These are phyloP conservation scores for Aureobasidium sp. DNA, from an alignment of 2,329 filamentous ascomycete species.

Conservation along the genomic window DNA sequence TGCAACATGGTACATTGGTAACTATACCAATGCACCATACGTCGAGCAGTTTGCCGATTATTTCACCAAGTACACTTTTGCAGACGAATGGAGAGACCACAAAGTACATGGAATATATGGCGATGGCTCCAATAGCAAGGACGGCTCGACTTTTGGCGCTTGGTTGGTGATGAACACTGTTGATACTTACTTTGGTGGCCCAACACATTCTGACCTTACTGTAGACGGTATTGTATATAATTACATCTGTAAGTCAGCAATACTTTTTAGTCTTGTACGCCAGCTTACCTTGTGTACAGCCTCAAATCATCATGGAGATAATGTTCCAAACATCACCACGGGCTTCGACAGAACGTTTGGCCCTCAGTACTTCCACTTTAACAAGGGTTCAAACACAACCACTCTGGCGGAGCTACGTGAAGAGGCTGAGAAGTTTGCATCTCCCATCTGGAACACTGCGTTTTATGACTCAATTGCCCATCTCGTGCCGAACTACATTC, in stretches of 20 bases:
- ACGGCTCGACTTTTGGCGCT: conserved; percentile 49
- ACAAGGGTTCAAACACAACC: conserved; percentile 44
- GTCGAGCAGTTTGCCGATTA: conserved; percentile 51
- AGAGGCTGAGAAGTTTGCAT: conserved; percentile 48
- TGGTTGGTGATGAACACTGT: conserved; percentile 60
- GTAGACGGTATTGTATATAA: conserved; percentile 62
- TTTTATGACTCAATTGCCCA: conserved; percentile 59
- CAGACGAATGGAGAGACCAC: conserved; percentile 52
- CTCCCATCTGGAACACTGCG: conserved; percentile 48
- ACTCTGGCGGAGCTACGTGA: conserved; percentile 43
- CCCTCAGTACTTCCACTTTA: conserved; percentile 58
- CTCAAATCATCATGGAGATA: conserved; percentile 57
- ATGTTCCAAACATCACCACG: conserved; percentile 56
- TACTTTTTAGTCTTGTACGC: neutral
- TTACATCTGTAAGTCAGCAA: conserved; percentile 40
- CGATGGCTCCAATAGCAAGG: conserved; percentile 44
- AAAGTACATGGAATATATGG: conserved; percentile 50
- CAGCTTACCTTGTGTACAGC: conserved; percentile 24
- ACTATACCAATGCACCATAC: conserved; percentile 46
- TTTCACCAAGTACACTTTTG: conserved; percentile 61
- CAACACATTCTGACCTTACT: conserved; percentile 54
- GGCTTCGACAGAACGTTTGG: conserved; percentile 61
- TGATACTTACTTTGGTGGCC: conserved; percentile 57
- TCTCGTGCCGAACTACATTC: conserved; percentile 53
- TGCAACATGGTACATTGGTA: conserved; percentile 55